Conservation (phyloP, 2,329 filamentous ascomycete genomes). For the Aspergillus pseudoterreus region DNA sequence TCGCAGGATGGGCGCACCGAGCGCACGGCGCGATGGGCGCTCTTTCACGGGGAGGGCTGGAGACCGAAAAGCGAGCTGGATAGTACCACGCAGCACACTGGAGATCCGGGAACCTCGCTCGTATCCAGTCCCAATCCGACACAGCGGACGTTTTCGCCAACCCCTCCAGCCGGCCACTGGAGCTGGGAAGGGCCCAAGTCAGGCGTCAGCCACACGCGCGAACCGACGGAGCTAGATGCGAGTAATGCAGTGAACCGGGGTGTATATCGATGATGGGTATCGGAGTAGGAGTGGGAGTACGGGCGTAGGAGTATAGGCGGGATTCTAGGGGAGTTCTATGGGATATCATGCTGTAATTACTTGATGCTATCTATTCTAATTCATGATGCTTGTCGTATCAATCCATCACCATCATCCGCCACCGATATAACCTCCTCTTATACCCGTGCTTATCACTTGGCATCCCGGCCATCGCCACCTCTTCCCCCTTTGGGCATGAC, state of each 20-base stretch:
- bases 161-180: background rate
- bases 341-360: background rate
- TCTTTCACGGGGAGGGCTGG: slow-evolving; percentile 15
- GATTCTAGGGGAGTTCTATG: too few species aligned
- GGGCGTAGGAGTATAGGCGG: background rate
- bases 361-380: too few species aligned
- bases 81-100: background rate
- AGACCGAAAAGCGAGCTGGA: slow-evolving; percentile 12
- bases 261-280: background rate
- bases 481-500: slow-evolving; percentile 3
- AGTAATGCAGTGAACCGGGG: background rate
- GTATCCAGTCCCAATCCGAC: slow-evolving; percentile 4
- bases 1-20: slow-evolving; percentile 30
- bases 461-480: slow-evolving; percentile 4
- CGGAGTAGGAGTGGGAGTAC: background rate
- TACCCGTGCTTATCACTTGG: slow-evolving; percentile 8
- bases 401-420: background rate
- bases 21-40: slow-evolving; percentile 31
- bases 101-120: slow-evolving; percentile 1
- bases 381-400: too few species aligned
- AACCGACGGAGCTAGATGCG: background rate
- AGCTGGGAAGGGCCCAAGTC: slow-evolving; percentile 2
- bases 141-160: background rate
- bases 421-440: background rate
- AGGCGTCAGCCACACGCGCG: background rate